Evolutionary conservation across 1,284 basidiomycete species (phyloP).

Genomic region (Apiotrichum laibachii): DNA sequence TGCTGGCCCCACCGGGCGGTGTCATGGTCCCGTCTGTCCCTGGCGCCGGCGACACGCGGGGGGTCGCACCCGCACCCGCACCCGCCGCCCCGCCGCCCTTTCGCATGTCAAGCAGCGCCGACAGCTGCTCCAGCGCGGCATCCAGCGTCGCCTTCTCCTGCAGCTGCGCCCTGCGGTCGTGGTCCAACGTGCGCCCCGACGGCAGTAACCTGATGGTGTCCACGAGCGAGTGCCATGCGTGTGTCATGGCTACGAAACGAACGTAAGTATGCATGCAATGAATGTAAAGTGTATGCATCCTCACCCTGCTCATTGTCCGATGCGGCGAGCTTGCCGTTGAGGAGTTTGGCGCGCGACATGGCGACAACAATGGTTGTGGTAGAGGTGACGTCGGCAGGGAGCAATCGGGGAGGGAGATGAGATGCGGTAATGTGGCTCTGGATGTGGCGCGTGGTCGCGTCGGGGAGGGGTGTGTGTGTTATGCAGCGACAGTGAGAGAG

Average conservation of each 20-base stretch:
- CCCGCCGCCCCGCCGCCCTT: background rate
- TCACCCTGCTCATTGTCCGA: slow-evolving; percentile 21
- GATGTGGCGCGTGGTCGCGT: too few species aligned
- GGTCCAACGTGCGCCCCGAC: slow-evolving; percentile 10
- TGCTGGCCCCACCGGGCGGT: slow-evolving; percentile 7
- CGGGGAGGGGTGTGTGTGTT: too few species aligned
- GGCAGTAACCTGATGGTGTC: slow-evolving; percentile 43
- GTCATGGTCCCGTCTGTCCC: slow-evolving; percentile 12
- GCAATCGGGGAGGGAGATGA: too few species aligned
- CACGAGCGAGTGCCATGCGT: slow-evolving; percentile 43
- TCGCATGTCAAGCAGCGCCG: slow-evolving; percentile 31
- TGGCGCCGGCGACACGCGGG: slow-evolving; percentile 12
- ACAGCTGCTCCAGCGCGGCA: slow-evolving; percentile 41
- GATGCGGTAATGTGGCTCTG: too few species aligned
- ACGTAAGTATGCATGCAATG: background rate
- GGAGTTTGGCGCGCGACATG: slow-evolving; percentile 14
- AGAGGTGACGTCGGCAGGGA: too few species aligned
- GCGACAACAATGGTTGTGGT: too few species aligned
- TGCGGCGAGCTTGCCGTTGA: slow-evolving; percentile 10
- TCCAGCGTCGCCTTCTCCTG: slow-evolving; percentile 35
- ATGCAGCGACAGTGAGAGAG: too few species aligned
- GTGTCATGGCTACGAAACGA: slow-evolving; percentile 28
- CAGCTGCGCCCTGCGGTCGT: slow-evolving; percentile 16
- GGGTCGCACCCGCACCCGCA: slow-evolving; percentile 2
- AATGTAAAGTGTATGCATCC: background rate